Conservation (phyloP, 2,329 filamentous ascomycete species). For the Drechslerella stenobrocha region DNA sequence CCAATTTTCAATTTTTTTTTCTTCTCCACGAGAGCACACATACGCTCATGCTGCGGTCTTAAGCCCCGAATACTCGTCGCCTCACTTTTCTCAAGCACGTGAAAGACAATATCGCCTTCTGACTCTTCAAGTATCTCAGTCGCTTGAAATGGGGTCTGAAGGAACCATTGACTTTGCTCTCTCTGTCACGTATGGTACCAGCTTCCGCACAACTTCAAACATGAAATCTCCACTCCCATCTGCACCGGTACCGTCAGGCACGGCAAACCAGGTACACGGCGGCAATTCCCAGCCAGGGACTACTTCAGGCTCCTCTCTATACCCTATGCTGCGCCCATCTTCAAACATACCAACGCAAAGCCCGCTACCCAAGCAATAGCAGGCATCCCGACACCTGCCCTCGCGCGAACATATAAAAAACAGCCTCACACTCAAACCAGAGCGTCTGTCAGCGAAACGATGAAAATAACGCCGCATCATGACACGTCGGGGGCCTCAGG, state of each 20-base stretch:
- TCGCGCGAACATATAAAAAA: constrained; percentile 1
- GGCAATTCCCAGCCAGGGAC: constrained; percentile 2
- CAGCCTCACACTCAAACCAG: constrained; percentile 25
- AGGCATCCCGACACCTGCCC: background rate
- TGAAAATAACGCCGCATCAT: constrained; percentile 3
- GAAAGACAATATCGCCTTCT: background rate
- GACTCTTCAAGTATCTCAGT: background rate
- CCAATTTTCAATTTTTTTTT: background rate
- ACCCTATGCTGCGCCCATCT: constrained; percentile 26
- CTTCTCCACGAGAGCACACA: background rate
- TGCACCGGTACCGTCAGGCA: background rate
- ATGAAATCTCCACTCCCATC: constrained; percentile 5
- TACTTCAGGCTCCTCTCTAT: constrained; percentile 6
- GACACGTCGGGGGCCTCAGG: constrained; percentile 16
- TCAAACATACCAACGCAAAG: constrained; percentile 33
- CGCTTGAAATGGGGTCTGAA: constrained; percentile 19
- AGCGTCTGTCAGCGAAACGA: constrained; percentile 4
- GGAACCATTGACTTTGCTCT: constrained; percentile 38
- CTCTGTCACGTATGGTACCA: constrained; percentile 34
- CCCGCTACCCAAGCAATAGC: constrained; percentile 36
- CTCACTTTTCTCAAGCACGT: constrained; percentile 10
- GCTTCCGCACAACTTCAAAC: constrained; percentile 16
- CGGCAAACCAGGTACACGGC: background rate
- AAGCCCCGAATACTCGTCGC: constrained; percentile 16
- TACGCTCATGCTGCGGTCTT: constrained; percentile 17